phyloP scores from a whole-genome alignment of 352 stramenopile genomes.

The Phytophthora podocarpi region DNA sequence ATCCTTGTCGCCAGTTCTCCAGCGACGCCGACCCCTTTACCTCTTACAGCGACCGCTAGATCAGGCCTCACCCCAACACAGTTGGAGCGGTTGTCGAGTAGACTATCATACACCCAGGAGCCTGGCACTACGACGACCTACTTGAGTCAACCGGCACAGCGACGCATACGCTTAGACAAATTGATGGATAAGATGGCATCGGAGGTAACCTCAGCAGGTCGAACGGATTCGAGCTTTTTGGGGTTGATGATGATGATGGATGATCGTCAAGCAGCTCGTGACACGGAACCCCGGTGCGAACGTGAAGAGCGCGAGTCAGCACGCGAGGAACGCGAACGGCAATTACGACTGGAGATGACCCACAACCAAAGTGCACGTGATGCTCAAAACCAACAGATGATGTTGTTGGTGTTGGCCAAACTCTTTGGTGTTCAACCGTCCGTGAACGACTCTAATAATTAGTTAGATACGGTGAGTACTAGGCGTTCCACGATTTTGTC shows the following conservation, averaged over 20 bases:
- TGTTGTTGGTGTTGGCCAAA: slow-evolving; percentile 8
- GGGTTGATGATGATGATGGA: slow-evolving; percentile 16
- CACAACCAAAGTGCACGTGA: slow-evolving; percentile 8
- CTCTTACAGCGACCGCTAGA: not conserved
- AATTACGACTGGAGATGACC: slow-evolving; percentile 2
- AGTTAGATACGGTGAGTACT: no score
- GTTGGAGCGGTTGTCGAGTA: not conserved
- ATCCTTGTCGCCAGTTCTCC: no score
- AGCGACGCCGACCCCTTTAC: no score
- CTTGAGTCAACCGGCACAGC: not conserved
- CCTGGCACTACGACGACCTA: no score
- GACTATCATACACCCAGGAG: no score
- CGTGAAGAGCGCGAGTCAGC: not conserved
- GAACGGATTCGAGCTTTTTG: no score
- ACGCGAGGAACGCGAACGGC: not conserved
- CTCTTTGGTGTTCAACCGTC: no score
- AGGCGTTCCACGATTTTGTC: no score
- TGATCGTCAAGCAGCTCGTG: slow-evolving; percentile 4
- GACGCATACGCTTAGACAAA: not conserved
- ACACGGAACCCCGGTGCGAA: not conserved
- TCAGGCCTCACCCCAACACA: not conserved
- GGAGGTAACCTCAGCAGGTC: no score
- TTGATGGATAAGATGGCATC: not conserved
- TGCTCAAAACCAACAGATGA: slow-evolving; percentile 5
- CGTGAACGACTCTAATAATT: no score